Percentiles rank a stretch among this genome's conserved stretches.
These are phyloP conservation scores for Entomortierella lignicola DNA, from an alignment of 192 early-diverging fungal species.

Conservation along the genomic window DNA sequence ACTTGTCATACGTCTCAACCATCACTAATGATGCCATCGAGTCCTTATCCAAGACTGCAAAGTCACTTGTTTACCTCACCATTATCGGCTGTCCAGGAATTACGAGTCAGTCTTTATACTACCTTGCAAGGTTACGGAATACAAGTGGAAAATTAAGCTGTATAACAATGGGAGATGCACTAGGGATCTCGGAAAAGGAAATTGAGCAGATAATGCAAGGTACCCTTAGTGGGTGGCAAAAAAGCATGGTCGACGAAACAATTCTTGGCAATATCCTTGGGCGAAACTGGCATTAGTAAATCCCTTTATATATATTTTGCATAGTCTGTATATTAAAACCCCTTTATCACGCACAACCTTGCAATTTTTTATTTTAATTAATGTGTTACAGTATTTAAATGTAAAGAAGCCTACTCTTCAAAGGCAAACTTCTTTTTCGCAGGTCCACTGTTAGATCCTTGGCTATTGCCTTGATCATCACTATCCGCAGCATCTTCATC, in stretches of 20 bases:
- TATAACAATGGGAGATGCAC: conserved; percentile 59
- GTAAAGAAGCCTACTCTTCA: conserved; percentile 29
- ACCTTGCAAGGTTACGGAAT: conserved; percentile 39
- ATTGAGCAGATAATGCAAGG: conserved; percentile 58
- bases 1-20: conserved; percentile 51
- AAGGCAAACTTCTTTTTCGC: conserved; percentile 22
- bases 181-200: conserved; percentile 55
- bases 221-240: conserved; percentile 55
- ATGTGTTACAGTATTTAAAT: too few relatives aligned
- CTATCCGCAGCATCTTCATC: conserved; percentile 25
- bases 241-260: conserved; percentile 49
- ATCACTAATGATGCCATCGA: conserved; percentile 50
- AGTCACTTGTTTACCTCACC: conserved; percentile 52
- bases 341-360: too few relatives aligned
- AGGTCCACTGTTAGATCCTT: conserved; percentile 6
- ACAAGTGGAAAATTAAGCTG: conserved; percentile 50
- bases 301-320: neutral
- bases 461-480: neutral
- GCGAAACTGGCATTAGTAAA: conserved; percentile 46
- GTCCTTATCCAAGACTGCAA: conserved; percentile 38
- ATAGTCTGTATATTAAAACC: too few relatives aligned
- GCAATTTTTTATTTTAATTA: too few relatives aligned
- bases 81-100: conserved; percentile 58
- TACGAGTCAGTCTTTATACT: conserved; percentile 40
- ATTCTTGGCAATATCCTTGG: conserved; percentile 51